phyloP scores from a whole-genome alignment of 208 protist species.

The Lotmaria passim region DNA sequence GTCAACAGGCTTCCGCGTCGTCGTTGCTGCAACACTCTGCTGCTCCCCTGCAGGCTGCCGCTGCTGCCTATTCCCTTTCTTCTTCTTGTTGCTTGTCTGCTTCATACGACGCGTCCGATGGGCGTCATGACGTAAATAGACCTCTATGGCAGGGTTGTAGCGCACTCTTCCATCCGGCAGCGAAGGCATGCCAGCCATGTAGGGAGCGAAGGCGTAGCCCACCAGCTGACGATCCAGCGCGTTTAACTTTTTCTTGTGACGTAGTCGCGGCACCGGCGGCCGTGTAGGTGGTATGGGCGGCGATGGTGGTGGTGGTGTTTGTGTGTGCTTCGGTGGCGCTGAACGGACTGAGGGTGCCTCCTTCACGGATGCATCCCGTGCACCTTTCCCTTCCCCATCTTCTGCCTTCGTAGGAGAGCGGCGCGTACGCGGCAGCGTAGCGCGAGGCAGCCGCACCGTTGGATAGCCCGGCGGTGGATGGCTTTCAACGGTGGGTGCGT shows the following conservation, averaged over 20 bases:
- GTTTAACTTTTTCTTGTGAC: neutral
- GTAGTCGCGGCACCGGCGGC: neutral
- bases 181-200: constrained; percentile 3
- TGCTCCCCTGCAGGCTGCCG: no score
- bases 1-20: constrained; percentile 1
- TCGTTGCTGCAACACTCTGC: neutral
- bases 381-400: no score
- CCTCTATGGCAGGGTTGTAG: neutral
- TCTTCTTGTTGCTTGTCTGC: neutral
- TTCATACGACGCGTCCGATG: neutral
- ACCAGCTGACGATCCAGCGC: neutral
- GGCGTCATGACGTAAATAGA: neutral
- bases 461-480: neutral
- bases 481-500: no score
- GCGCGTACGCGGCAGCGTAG: neutral
- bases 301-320: neutral
- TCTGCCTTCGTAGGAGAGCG: neutral
- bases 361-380: neutral
- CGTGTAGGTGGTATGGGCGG: neutral
- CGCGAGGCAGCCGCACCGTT: neutral
- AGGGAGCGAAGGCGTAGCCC: constrained; percentile 16
- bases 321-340: neutral
- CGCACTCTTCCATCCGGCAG: neutral
- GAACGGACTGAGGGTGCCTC: neutral
- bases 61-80: neutral